Evolutionary conservation across 805 yeast species (phyloP), one percentile per base, ranked within the genome.

Genomic region (Torulaspora gathmanii): DNA sequence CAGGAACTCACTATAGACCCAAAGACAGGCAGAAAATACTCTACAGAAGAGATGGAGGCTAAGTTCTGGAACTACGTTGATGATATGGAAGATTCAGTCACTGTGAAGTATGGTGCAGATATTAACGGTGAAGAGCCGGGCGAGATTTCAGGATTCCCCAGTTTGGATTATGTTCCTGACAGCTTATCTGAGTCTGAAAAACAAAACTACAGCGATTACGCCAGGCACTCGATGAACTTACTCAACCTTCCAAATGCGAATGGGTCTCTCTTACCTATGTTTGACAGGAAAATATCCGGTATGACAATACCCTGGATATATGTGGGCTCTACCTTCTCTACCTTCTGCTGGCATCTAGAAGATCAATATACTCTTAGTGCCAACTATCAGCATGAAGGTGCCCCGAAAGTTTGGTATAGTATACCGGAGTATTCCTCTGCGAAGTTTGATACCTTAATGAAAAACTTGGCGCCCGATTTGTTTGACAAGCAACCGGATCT

Each of bases 281-380:
- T 84, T 45, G 77, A 78, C 45, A 75, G 79, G 15, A 75, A 78
- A 26, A 84, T 91, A 2, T 83, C 95, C 0, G 98, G 98, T 0
- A 90, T 90, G 88, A 89, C 97, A 0, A 77, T 86, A 15, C 98
- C 98, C 0, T 90, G 98, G 98, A 75, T 89, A 2, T 90, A 90
- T 58, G 79, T 90, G 12, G 98, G 98, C 0, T 86, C 95, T 41
- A 72, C 87, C 40, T 80, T 88, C 56, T 84, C 95, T 2, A 87
- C 97, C 1, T 91, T 91, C 61, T 90, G 98, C 65, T 91, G 97
- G 96, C 97, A 91, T 63, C 83, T 86, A 47, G 98, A 90, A 58
- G 98, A 90, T 64, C 97, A 91, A 61, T 88, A 86, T 61, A 86
- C 96, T 0, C 72, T 87, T 49, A 85, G 95, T 40, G 90, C 95